A percentile compares a stretch with the other conserved stretches of the same genome.
Evolutionary conservation across 257 asterid species (phyloP).

Genomic region (Capsicum rhomboideum): DNA sequence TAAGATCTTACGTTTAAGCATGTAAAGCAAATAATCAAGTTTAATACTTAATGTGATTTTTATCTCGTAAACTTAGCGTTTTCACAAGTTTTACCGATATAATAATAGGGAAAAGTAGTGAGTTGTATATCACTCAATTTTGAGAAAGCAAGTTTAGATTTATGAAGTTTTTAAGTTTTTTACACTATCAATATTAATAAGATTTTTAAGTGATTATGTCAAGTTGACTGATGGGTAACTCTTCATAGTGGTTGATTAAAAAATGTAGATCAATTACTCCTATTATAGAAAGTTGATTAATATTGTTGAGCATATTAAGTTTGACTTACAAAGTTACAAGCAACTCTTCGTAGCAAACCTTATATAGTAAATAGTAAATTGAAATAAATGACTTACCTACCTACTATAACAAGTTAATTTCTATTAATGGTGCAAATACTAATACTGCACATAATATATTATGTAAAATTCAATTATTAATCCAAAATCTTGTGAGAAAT

Average conservation of each 20-base stretch:
- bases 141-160: not conserved
- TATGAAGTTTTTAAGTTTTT: not conserved
- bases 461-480: too few species aligned
- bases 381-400: not conserved
- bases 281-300: not conserved
- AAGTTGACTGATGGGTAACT: not conserved
- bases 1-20: not conserved
- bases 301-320: not conserved
- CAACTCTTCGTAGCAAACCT: not conserved
- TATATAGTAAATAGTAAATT: not conserved
- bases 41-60: not conserved
- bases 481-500: not conserved
- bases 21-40: not conserved
- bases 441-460: not conserved
- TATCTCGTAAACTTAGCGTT: too few species aligned
- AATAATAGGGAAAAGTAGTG: too few species aligned
- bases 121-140: not conserved
- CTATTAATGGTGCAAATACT: too few species aligned
- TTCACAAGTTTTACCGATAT: too few species aligned
- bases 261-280: not conserved
- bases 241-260: not conserved
- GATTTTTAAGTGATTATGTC: not conserved
- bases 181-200: too few species aligned
- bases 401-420: not conserved
- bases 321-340: not conserved